These are phyloP conservation scores for Spirogloea muscicola DNA, from an alignment of 139 green algal species.

Conservation along the genomic window DNA sequence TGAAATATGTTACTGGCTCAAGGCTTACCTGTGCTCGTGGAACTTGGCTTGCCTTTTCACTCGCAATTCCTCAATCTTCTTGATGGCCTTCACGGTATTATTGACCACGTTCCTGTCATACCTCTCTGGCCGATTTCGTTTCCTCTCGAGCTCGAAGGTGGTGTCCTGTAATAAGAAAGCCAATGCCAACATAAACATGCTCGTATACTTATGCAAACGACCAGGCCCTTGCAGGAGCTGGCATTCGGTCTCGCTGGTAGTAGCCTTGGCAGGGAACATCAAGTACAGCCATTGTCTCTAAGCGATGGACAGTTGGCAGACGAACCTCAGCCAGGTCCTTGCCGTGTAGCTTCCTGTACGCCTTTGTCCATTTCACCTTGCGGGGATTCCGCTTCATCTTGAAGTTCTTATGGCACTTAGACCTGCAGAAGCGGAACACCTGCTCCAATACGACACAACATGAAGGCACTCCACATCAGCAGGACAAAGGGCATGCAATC, in stretches of 20 bases:
- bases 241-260: no score
- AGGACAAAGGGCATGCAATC: background rate
- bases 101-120: constrained; percentile 78
- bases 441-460: no score
- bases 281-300: no score
- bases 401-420: constrained; percentile 99
- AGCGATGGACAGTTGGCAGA: background rate
- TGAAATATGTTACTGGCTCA: background rate
- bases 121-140: constrained; percentile 86
- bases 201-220: no score
- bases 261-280: no score
- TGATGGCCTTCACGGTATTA: constrained; percentile 90
- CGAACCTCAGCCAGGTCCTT: constrained; percentile 78
- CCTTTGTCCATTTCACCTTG: constrained; percentile 97
- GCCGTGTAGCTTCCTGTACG: constrained; percentile 85
- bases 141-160: constrained; percentile 91
- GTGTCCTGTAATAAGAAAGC: constrained; percentile 56
- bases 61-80: constrained; percentile 76
- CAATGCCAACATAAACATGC: no score
- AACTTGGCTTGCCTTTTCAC: constrained; percentile 78
- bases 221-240: no score
- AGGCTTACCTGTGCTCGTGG: constrained; percentile 81
- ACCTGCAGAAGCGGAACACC: constrained; percentile 94
- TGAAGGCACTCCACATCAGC: no score
- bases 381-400: constrained; percentile 99